Evolutionary conservation across 441 rosid species (phyloP).

Genomic region (Pelargonium myrrhifolium): DNA sequence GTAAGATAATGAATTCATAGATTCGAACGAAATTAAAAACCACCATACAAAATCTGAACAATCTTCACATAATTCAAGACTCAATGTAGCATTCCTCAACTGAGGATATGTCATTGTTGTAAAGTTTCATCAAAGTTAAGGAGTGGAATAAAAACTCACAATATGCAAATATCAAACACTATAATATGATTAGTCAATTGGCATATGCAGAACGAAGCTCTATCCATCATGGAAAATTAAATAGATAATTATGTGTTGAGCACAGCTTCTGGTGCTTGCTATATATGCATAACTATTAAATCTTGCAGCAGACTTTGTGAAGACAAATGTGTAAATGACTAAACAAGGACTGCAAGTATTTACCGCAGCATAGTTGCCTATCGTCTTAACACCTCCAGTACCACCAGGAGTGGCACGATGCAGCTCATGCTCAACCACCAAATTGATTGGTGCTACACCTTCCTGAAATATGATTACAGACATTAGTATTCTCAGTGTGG

Average conservation of each 20-base stretch:
- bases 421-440: constrained; percentile 51
- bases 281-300: not conserved
- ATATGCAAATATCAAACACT: not conserved
- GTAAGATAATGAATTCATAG: constrained; percentile 8
- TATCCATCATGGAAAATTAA: not conserved
- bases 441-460: constrained; percentile 56
- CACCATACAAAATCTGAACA: not conserved
- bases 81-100: not conserved
- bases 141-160: not conserved
- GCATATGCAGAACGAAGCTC: not conserved
- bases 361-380: constrained; percentile 73
- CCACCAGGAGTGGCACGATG: constrained; percentile 81
- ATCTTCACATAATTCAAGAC: not conserved
- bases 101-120: not conserved
- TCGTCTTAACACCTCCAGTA: constrained; percentile 68
- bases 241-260: not conserved
- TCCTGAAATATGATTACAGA: constrained; percentile 37
- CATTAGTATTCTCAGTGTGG: not conserved
- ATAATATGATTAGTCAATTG: not conserved
- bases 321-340: not conserved
- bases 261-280: not conserved
- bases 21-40: not conserved
- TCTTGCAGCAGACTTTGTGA: not conserved
- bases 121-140: not conserved
- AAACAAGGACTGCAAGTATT: constrained; percentile 18